Percentiles rank a stretch among this genome's conserved stretches.
These are phyloP conservation scores for Rheum nobile DNA, from an alignment of 148 eudicot species.

Conservation along the genomic window DNA sequence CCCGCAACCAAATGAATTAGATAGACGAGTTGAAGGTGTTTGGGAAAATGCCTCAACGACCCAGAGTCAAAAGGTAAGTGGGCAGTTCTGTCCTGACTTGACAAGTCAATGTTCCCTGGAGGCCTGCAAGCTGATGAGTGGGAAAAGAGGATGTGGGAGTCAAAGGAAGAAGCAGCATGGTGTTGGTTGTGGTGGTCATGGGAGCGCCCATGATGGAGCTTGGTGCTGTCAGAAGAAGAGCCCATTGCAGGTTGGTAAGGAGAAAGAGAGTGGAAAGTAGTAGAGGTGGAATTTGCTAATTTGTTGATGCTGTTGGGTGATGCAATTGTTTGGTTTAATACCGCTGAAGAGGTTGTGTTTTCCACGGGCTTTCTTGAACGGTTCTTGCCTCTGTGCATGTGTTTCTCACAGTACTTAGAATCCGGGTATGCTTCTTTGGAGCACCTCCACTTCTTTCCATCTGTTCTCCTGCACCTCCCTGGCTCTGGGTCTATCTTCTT, in stretches of 20 bases:
- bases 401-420: conserved; percentile 94
- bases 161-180: not conserved
- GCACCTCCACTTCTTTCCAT: conserved; percentile 98
- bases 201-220: conserved; percentile 6
- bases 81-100: conserved; percentile 5
- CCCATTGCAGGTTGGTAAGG: conserved; percentile 7
- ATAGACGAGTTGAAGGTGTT: not conserved
- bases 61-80: conserved; percentile 1
- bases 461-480: conserved; percentile 95
- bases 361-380: conserved; percentile 99
- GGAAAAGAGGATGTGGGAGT: conserved; percentile 23
- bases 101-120: conserved; percentile 6
- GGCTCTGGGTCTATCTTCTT: conserved; percentile 96
- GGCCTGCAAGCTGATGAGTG: conserved; percentile 24
- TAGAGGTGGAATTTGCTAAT: not conserved
- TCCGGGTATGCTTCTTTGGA: conserved; percentile 95
- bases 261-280: conserved; percentile 15
- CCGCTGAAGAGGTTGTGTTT: conserved; percentile 14
- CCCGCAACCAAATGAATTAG: not conserved
- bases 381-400: conserved; percentile 99
- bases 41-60: conserved; percentile 11
- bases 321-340: not conserved
- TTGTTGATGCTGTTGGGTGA: not conserved
- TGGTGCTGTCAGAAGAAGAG: conserved; percentile 12
- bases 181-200: not conserved